Evolutionary conservation across 2,329 filamentous ascomycete species (phyloP), one percentile per base, ranked within the genome.

Genomic region (Curvularia hawaiiensis): DNA sequence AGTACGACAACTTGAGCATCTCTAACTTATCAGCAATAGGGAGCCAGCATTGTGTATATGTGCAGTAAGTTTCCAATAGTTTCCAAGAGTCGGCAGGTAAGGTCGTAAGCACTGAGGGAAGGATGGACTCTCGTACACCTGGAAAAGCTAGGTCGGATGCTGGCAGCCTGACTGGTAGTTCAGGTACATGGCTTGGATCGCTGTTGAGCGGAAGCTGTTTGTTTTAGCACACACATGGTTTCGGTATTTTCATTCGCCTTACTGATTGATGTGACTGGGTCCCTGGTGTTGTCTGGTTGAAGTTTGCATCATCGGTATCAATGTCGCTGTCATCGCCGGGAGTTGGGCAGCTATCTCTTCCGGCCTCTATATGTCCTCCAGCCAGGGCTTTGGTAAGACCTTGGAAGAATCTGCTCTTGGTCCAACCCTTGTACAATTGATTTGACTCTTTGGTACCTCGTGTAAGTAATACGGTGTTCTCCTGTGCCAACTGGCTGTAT

Each of bases 11-110:
- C 31, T 82, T 82, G 35, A 88, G 78, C 3, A 90, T 78, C 35
- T 83, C 81, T 43, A 88, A 83, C 59, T 87, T 88, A 61, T 91
- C 87, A 5, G 88, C 78, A 35, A 92, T 86, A 0, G 90, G 90
- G 12, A 92, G 80, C 90, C 90, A 93, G 54, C 84, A 86, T 71
- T 92, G 88, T 0, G 88, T 91, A 64, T 90, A 91, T 1, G 88
- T 85, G 57, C 90, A 89, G 69, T 91, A 92, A 20, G 47, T 51
- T 31, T 66, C 63, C 9, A 66, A 52, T 9, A 66, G 47, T 30
- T 56, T 91, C 88, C 43, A 92, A 75, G 11, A 92, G 79, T 5
- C 82, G 78, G 77, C 79, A 85, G 71, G 82, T 83, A 69, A 84
- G 81, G 26, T 74, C 66, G 54, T 62, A 9, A 57, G 52, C 20